Evolutionary conservation across 1,139 yeast species (phyloP), one percentile per base, ranked within the genome.

Genomic region (Starmera stellimalicola): DNA sequence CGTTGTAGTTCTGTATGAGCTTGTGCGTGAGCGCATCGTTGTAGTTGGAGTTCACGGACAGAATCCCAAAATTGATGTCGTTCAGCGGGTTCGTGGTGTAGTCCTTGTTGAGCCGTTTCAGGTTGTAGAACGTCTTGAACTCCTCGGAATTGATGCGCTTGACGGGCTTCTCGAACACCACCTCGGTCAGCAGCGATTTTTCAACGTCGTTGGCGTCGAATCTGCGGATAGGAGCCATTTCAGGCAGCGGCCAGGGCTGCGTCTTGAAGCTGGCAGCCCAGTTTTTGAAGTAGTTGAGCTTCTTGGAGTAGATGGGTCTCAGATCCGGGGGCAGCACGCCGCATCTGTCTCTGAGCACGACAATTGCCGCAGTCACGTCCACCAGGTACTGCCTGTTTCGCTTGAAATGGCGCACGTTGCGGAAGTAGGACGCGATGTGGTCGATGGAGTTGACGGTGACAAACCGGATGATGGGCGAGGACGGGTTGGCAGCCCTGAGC

Each of bases 261-360:
- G 58, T 51, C 24, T 51, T 44, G 44, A 50, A 45, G 59, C 64
- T 26, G 32, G 66, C 67, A 32, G 81, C 62, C 74, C 91, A 87
- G 20, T 66, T 68, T 2, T 66, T 58, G 33, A 88, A 63, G 44
- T 77, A 82, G 8, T 65, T 64, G 42, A 87, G 62, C 36, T 78
- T 72, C 43, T 78, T 81, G 30, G 75, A 65, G 52, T 80, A 84
- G 12, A 83, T 73, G 8, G 93, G 88, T 50, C 81, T 68, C 33
- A 85, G 59, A 46, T 80, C 94, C 0, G 85, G 80, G 2, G 95
- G 94, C 30, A 88, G 55, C 29, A 73, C 69, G 6, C 97, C 97
- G n/a, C 82, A 85, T 40, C 77, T 70, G 45, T 81, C 94, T 47
- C 95, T 63, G 35, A 85, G 58, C 30, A 88, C 85, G 4, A 87